Percentiles rank a stretch among this genome's conserved stretches.
Conservation (phyloP, 805 yeast genomes). For the Candida coquimbonensis region DNA sequence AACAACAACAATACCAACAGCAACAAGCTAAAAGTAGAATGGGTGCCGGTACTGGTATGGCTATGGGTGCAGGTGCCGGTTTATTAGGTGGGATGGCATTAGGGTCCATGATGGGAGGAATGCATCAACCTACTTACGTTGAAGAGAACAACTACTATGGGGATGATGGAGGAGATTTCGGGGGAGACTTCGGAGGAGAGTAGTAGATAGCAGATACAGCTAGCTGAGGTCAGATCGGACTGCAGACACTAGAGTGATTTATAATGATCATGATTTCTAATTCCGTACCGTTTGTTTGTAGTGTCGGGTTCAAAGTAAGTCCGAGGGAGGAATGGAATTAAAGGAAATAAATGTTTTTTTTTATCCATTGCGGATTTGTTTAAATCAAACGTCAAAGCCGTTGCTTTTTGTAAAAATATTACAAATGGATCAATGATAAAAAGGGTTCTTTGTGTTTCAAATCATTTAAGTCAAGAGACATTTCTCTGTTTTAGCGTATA, state of each 20-base stretch:
- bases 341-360: too few relatives aligned
- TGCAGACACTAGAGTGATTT: neutral
- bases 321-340: too few relatives aligned
- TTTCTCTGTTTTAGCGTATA: too few relatives aligned
- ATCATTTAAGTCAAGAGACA: too few relatives aligned
- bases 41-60: slow-evolving; percentile 8
- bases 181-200: slow-evolving; percentile 12
- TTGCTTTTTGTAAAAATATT: too few relatives aligned
- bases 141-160: neutral
- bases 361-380: too few relatives aligned
- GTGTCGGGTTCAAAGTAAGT: too few relatives aligned
- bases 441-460: too few relatives aligned
- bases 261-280: too few relatives aligned
- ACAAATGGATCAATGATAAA: too few relatives aligned
- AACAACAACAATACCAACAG: slow-evolving; percentile 6
- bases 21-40: slow-evolving; percentile 27
- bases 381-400: too few relatives aligned
- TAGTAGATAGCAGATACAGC: neutral
- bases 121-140: neutral
- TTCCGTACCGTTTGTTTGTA: too few relatives aligned
- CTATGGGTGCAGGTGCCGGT: slow-evolving; percentile 21
- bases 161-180: slow-evolving; percentile 15
- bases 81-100: slow-evolving; percentile 24
- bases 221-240: neutral
- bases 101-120: slow-evolving; percentile 19